A percentile compares a stretch with the other conserved stretches of the same genome.
These are phyloP conservation scores for Linnemannia elongata DNA, from an alignment of 192 early-diverging fungal species.

Conservation along the genomic window DNA sequence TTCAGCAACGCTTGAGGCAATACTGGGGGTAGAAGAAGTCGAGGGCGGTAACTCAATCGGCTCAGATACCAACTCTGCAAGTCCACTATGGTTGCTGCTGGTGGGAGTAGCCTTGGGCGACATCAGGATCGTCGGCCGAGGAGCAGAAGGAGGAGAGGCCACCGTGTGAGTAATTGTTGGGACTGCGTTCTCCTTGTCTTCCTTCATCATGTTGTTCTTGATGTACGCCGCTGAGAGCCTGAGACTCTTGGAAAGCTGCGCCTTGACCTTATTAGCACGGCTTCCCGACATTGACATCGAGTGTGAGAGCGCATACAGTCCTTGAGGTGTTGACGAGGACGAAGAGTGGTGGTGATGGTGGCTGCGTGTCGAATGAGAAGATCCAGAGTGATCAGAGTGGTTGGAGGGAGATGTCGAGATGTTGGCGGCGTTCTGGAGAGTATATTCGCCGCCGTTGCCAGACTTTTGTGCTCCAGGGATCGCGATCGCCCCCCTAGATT, in stretches of 20 bases:
- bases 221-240: conserved; percentile 47
- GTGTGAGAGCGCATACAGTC: background rate
- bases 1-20: background rate
- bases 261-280: conserved; percentile 51
- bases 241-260: conserved; percentile 47
- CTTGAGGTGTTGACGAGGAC: background rate
- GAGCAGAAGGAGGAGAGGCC: background rate
- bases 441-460: background rate
- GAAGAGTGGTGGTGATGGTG: background rate
- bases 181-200: conserved; percentile 24
- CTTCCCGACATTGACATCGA: conserved; percentile 16
- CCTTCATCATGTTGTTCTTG: conserved; percentile 58
- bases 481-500: background rate
- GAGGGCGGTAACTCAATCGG: background rate
- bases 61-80: background rate
- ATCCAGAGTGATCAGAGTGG: background rate
- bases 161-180: background rate
- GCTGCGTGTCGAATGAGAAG: background rate
- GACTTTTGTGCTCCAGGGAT: background rate
- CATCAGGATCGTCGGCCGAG: background rate
- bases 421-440: conserved; percentile 19
- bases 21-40: background rate
- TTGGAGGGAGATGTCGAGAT: conserved; percentile 8
- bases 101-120: background rate
- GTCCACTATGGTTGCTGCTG: background rate